A percentile compares a stretch with the other conserved stretches of the same genome.
Conservation (phyloP, 768 basidiomycete species). For the Tylopilus felleus region DNA sequence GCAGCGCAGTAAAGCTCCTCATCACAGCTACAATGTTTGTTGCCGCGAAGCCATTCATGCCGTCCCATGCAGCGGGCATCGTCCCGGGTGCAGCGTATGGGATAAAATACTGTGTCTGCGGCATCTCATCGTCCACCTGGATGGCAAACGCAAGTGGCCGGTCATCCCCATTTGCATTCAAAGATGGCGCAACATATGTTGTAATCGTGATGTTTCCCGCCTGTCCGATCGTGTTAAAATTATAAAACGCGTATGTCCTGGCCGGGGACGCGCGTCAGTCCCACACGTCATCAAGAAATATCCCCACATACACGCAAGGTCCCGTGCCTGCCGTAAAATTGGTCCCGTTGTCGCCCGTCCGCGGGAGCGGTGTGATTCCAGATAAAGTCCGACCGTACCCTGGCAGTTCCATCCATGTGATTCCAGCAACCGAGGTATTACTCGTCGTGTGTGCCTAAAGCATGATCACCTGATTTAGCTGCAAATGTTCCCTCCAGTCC, state of each 20-base stretch:
- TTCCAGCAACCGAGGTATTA: slow-evolving; percentile 46
- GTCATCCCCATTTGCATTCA: background rate
- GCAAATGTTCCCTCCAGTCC: background rate
- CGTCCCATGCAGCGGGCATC: too few species aligned
- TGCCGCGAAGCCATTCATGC: too few species aligned
- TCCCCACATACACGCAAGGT: too few species aligned
- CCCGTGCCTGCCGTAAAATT: slow-evolving; percentile 50
- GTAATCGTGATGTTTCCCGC: background rate
- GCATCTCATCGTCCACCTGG: background rate
- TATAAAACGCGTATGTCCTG: slow-evolving; percentile 35
- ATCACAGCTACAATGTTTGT: background rate
- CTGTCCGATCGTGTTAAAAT: slow-evolving; percentile 4
- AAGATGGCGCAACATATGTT: too few species aligned
- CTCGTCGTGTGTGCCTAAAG: slow-evolving; percentile 1
- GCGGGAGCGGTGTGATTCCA: slow-evolving; percentile 53
- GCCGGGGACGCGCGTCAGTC: background rate
- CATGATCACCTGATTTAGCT: background rate
- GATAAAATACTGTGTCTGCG: too few species aligned
- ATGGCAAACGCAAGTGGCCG: background rate
- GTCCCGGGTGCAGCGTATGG: too few species aligned
- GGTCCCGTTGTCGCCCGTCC: too few species aligned
- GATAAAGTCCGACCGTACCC: slow-evolving; percentile 34
- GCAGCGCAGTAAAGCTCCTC: background rate
- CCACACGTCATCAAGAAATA: background rate
- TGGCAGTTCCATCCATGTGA: slow-evolving; percentile 44